Evolutionary conservation across 2,329 filamentous ascomycete genomes (phyloP).

Genomic region (Trichoderma sp.): DNA sequence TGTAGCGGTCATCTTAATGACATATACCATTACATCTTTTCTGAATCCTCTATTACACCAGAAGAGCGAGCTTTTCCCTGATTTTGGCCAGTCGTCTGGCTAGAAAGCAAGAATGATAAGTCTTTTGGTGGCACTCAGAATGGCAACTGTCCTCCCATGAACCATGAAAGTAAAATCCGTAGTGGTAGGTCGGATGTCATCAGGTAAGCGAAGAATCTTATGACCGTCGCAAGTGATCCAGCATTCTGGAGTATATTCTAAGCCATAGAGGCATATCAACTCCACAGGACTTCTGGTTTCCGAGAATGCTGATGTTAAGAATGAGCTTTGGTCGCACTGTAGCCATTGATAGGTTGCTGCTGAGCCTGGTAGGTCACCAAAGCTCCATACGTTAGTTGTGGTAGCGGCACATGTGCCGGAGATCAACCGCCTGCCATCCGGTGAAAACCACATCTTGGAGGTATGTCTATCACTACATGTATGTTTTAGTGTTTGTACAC

Average conservation of each 20-base stretch:
- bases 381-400: background rate
- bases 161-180: background rate
- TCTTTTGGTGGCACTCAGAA: fast-evolving
- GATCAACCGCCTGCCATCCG: background rate
- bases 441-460: background rate
- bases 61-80: background rate
- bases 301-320: background rate
- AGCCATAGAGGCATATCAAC: background rate
- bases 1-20: background rate
- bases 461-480: fast-evolving
- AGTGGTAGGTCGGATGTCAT: background rate
- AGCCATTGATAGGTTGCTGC: background rate
- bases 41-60: background rate
- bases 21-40: background rate
- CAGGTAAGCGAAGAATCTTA: background rate
- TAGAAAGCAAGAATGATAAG: background rate
- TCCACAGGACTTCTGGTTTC: background rate
- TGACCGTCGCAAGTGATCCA: background rate
- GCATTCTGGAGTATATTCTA: no score
- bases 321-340: background rate
- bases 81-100: background rate
- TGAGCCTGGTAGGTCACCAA: background rate
- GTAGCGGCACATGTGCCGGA: background rate
- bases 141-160: background rate
- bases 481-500: background rate